These are phyloP conservation scores for Cryptococcus neoformans DNA, from an alignment of 1,284 basidiomycete species.

Conservation along the genomic window DNA sequence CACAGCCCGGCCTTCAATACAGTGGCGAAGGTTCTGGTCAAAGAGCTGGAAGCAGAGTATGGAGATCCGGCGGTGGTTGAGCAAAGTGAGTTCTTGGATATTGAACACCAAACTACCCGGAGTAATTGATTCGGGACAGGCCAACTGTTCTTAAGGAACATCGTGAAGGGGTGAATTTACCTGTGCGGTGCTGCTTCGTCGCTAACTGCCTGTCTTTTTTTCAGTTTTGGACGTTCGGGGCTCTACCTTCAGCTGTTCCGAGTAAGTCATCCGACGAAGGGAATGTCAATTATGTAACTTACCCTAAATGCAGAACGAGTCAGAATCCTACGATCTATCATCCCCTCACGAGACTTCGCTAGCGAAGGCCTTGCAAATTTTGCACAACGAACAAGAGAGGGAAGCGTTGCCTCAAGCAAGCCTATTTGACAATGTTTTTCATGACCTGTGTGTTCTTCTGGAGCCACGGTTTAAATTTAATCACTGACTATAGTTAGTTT, in stretches of 20 bases:
- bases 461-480: not conserved
- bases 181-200: not conserved
- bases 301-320: constrained; percentile 7
- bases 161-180: constrained; percentile 17
- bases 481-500: constrained; percentile 10
- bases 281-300: too few relatives aligned
- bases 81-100: constrained; percentile 6
- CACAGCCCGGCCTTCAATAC: constrained; percentile 18
- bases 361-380: constrained; percentile 15
- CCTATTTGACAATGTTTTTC: constrained; percentile 17
- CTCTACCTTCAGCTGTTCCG: constrained; percentile 34
- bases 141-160: constrained; percentile 11
- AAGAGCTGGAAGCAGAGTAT: constrained; percentile 15
- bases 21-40: constrained; percentile 21
- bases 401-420: constrained; percentile 4
- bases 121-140: constrained; percentile 4
- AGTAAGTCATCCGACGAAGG: not conserved
- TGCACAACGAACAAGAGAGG: constrained; percentile 8
- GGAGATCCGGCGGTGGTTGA: constrained; percentile 15
- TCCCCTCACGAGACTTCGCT: not conserved
- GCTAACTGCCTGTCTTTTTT: not conserved
- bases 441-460: constrained; percentile 12
- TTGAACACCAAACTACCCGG: too few relatives aligned
- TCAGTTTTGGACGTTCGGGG: constrained; percentile 26
- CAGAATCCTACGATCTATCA: not conserved